Base-by-base conservation (phyloP, 441 rosid species). In the Bocquillonia castaneifolia region DNA sequence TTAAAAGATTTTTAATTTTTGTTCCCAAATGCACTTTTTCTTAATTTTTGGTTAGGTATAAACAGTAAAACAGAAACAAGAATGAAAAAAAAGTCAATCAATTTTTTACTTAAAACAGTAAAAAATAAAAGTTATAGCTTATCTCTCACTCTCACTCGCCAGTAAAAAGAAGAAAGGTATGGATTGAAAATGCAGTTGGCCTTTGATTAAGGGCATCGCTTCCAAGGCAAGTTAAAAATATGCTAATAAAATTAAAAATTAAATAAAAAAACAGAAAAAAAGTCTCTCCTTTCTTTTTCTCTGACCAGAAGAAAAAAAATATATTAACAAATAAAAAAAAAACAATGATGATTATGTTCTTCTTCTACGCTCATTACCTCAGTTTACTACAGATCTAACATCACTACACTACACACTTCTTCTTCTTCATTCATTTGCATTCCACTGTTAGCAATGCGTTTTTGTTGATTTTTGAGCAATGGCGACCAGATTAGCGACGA, bases 401-500 rank as follows among this genome's bases (percentile, higher is more conserved):
- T 70, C 55, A 54, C 6, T 37, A 31, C 3, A 23, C 58, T 45
- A 39, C 51, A 25, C n/a, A 51, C 3, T 9, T 23, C 14, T 22
- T 34, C 20, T 34, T n/a, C 10, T n/a, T 14, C 18, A 5, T 1
- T 42, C 44, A 10, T 25, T 47, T 47, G 8, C 37, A 10, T 25
- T 45, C n/a, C 53, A 10, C 23, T 18, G 10, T 0, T 55, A 39
- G 1, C 39, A 22, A 69, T 51, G 64, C 18, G 42, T 67, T 64
- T 47, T 57, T n/a, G 37, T 36, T 29, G 5, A 44, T 55, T 51
- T 39, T 31, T 55, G 20, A 40, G 47, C 44, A 83, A 91, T 95
- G 99, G 82, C 98, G 73, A 80, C 97, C 6, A 87, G 67, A 73
- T 90, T 77, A 37, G 86, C 81, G 79, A 74, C 85, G 47, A 92